Conservation (phyloP, 345 rosid genomes). For the Salix suchowensis region DNA sequence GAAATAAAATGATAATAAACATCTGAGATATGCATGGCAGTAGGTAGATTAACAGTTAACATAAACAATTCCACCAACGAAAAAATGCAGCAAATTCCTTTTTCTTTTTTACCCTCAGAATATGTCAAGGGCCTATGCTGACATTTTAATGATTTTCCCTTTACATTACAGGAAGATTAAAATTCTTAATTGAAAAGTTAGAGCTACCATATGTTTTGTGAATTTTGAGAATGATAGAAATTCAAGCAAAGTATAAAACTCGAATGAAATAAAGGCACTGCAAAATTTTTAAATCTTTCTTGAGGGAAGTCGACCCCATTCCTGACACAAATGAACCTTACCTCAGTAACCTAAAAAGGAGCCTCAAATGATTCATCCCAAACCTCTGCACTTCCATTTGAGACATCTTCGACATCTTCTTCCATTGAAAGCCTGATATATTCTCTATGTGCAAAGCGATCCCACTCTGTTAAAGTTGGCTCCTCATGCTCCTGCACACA, state of each 20-base stretch:
- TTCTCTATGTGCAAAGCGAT: conserved; percentile 83
- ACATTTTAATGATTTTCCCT: not conserved
- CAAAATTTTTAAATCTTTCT: not conserved
- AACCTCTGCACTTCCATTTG: conserved; percentile 29
- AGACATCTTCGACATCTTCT: conserved; percentile 31
- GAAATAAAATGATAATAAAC: not conserved
- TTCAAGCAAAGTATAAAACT: not conserved
- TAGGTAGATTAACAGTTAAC: not conserved
- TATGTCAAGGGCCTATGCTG: not conserved
- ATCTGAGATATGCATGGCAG: not conserved
- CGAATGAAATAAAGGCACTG: not conserved
- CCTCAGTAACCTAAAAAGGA: conserved; percentile 22
- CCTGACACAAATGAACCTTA: not conserved
- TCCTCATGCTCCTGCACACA: conserved; percentile 72
- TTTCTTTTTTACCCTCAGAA: not conserved
- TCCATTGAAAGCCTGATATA: conserved; percentile 34
- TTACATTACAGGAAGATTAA: not conserved
- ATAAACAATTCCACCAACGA: not conserved
- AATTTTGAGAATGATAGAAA: not conserved
- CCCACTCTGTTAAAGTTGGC: conserved; percentile 95
- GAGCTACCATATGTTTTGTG: not conserved
- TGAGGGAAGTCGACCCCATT: not conserved
- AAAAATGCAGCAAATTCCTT: not conserved
- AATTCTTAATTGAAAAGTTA: not conserved
- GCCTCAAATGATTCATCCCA: conserved; percentile 34